Percentiles rank a stretch among this genome's conserved stretches.
phyloP scores from a whole-genome alignment of 768 basidiomycete genomes.

The Pleurotus pulmonarius region DNA sequence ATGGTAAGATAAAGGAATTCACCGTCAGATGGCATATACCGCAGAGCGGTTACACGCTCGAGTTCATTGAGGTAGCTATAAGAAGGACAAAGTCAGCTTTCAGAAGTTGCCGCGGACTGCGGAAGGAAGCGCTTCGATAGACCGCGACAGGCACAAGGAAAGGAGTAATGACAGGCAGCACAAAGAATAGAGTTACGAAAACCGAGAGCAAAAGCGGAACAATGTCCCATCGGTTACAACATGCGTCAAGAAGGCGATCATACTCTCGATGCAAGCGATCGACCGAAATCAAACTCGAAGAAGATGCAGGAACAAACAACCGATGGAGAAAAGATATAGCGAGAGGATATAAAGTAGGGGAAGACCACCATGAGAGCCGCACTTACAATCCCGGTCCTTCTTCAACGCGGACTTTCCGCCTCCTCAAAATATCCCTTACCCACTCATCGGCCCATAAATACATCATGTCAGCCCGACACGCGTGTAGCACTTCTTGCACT shows the following conservation, averaged over 20 bases:
- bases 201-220: no score
- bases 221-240: no score
- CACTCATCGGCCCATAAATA: conserved; percentile 63
- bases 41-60: conserved; percentile 57
- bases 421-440: conserved; percentile 50
- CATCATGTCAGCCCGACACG: conserved; percentile 61
- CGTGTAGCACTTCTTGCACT: conserved; percentile 54
- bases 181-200: no score
- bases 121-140: neutral
- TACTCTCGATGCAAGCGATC: no score
- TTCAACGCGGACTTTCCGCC: conserved; percentile 61
- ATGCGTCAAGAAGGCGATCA: no score
- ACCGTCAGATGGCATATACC: conserved; percentile 72
- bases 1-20: conserved; percentile 8
- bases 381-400: conserved; percentile 76
- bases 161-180: no score
- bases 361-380: neutral
- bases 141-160: no score
- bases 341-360: neutral
- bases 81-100: neutral
- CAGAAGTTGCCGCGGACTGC: neutral
- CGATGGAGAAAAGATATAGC: neutral
- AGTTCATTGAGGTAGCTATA: conserved; percentile 68
- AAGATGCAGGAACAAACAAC: neutral
- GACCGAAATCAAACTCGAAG: neutral